Conservation (phyloP, 1,284 basidiomycete species). For the Heterobasidion parviporum region DNA sequence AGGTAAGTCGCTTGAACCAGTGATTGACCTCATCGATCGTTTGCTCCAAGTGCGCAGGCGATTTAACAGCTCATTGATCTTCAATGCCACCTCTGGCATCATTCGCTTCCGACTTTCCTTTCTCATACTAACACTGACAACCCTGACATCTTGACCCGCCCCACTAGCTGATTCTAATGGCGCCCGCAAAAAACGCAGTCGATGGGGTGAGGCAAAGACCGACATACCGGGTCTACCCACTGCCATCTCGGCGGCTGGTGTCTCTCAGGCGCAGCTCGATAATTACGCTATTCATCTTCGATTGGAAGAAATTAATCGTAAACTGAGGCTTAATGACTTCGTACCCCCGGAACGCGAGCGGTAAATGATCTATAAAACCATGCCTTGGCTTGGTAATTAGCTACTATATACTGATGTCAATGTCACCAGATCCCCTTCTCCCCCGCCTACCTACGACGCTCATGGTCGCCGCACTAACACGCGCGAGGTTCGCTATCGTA, state of each 20-base stretch:
- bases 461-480: slow-evolving; percentile 98
- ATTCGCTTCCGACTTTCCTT: slow-evolving; percentile 16
- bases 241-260: slow-evolving; percentile 84
- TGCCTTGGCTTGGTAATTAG: slow-evolving; percentile 8
- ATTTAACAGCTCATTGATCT: slow-evolving; percentile 3
- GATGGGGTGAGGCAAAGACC: slow-evolving; percentile 89
- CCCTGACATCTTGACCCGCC: slow-evolving; percentile 26
- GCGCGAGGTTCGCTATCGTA: slow-evolving; percentile 94
- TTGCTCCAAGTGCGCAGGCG: slow-evolving; percentile 12
- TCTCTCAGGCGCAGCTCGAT: slow-evolving; percentile 88
- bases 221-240: slow-evolving; percentile 88
- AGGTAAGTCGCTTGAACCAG: slow-evolving; percentile 22
- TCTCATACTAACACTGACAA: slow-evolving; percentile 45
- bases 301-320: slow-evolving; percentile 95
- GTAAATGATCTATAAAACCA: slow-evolving; percentile 27
- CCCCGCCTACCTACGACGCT: slow-evolving; percentile 93
- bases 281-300: slow-evolving; percentile 93
- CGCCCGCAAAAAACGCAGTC: slow-evolving; percentile 87
- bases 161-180: slow-evolving; percentile 66
- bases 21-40: slow-evolving; percentile 6
- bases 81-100: not conserved
- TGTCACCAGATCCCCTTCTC: slow-evolving; percentile 75
- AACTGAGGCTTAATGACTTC: slow-evolving; percentile 89
- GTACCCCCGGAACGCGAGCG: slow-evolving; percentile 94
- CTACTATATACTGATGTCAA: slow-evolving; percentile 12